Base-by-base conservation (phyloP, 1,139 yeast species). In the Zygoascus meyerae region DNA sequence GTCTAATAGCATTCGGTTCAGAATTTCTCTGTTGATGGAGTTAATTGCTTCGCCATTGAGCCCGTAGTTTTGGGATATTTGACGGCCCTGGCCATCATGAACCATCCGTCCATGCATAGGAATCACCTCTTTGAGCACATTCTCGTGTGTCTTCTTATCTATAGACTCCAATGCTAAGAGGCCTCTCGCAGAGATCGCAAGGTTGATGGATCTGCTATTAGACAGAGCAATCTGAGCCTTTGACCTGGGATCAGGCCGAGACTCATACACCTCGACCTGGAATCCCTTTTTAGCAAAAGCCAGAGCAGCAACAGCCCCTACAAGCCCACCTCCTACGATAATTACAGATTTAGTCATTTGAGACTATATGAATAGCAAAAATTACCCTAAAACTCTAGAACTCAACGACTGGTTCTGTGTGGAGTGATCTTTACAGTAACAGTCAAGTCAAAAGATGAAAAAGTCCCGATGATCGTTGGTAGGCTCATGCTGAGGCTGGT, bases 81-180 rank as follows among this genome's bases (percentile, higher is more conserved):
- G 83, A 31, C 68, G 66, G 0, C 95, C 96, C 9, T 72, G 59
- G 16, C 66, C 48, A 56, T 82, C 83, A 62, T 90, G 97, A 49
- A 90, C 81, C 97, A 89, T 89, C 40, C 97, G 71, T 1, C 95
- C 97, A 42, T 76, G 68, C 90, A 90, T 85, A 2, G 96, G 96
- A 32, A 86, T 83, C 15, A 85, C 76, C 41, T 78, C 77, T 35
- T 71, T 68, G 55, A 85, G 61, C 1, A 86, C 74, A 14, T 80
- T 63, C 0, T 68, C 66, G 7, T 84, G 78, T 71, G 87, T 71
- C 9, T 66, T 74, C 1, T 68, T 63, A 59, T 84, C 89, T 3
- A 89, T 80, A 46, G 72, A 72, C 45, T 73, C 68, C 59, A 90
- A 65, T 0, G 95, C 86, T 30, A 74, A 66, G 48, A 89, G 81